Conservation (phyloP, 257 asterid genomes). For the Solanum pimpinellifolium region DNA sequence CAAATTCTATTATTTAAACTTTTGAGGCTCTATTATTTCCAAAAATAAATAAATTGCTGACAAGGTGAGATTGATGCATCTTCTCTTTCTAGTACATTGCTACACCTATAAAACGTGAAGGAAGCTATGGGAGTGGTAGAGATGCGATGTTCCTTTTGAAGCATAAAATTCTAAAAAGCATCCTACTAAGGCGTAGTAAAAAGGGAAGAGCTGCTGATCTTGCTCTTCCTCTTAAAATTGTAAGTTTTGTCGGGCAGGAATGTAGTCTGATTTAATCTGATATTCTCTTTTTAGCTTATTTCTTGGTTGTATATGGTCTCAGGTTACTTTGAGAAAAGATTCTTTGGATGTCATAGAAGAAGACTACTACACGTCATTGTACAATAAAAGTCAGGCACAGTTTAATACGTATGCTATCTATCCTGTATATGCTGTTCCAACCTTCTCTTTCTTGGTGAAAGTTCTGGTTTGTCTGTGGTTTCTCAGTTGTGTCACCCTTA, state of each 20-base stretch:
- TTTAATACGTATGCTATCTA: slow-evolving; percentile 64
- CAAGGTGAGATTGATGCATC: neutral
- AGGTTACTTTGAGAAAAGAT: slow-evolving; percentile 75
- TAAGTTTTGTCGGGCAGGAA: slow-evolving; percentile 18
- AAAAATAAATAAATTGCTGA: neutral
- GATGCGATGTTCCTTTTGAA: slow-evolving; percentile 80
- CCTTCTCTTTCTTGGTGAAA: neutral
- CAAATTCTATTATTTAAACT: neutral
- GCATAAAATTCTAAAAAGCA: slow-evolving; percentile 60
- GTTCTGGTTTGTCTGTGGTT: neutral
- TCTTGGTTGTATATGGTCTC: slow-evolving; percentile 5
- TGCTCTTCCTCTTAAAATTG: slow-evolving; percentile 84
- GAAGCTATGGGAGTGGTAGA: slow-evolving; percentile 33
- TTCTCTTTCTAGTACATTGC: slow-evolving; percentile 47
- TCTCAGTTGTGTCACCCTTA: neutral
- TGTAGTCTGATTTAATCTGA: neutral
- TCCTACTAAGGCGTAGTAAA: slow-evolving; percentile 79
- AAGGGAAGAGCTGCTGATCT: slow-evolving; percentile 98
- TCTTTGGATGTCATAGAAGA: slow-evolving; percentile 73
- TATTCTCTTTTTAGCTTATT: neutral
- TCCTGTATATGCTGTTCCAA: neutral
- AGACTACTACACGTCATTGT: slow-evolving; percentile 71
- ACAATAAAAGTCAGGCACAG: slow-evolving; percentile 80
- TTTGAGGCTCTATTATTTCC: neutral
- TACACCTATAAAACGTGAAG: slow-evolving; percentile 56